Conservation (phyloP, 2,329 filamentous ascomycete species). For the Fusarium sp. region DNA sequence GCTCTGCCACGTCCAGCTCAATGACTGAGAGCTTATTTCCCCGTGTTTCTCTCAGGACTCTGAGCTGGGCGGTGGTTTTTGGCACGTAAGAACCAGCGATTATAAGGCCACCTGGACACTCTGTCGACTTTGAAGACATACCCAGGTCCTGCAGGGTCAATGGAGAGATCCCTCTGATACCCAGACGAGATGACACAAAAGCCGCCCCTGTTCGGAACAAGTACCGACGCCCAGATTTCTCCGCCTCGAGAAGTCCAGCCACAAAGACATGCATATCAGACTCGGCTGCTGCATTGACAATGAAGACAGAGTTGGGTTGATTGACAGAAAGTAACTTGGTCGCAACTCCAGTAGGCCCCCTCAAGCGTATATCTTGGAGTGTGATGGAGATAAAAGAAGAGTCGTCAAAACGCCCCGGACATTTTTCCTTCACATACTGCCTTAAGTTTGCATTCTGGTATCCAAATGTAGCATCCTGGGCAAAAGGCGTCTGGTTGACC, state of each 20-base stretch:
- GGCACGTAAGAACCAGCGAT: constrained; percentile 71
- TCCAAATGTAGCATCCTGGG: constrained; percentile 70
- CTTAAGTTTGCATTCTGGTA: constrained; percentile 65
- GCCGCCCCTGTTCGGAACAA: constrained; percentile 59
- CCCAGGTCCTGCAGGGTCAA: constrained; percentile 62
- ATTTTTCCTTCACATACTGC: constrained; percentile 68
- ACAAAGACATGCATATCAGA: constrained; percentile 70
- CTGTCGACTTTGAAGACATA: constrained; percentile 45
- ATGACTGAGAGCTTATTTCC: constrained; percentile 60
- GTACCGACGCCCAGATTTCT: constrained; percentile 52
- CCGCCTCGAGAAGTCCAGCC: constrained; percentile 60
- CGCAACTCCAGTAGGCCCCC: constrained; percentile 61
- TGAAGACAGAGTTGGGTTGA: constrained; percentile 60
- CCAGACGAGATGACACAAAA: constrained; percentile 64
- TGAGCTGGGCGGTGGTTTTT: constrained; percentile 70
- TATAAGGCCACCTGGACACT: constrained; percentile 63
- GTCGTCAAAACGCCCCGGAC: constrained; percentile 56
- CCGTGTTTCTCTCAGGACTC: constrained; percentile 58
- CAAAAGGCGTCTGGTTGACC: constrained; percentile 68
- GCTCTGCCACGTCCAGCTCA: constrained; percentile 63
- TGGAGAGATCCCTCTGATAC: constrained; percentile 65
- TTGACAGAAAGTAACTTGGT: constrained; percentile 52
- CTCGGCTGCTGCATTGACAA: constrained; percentile 68
- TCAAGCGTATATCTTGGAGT: constrained; percentile 63
- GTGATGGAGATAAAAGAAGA: constrained; percentile 61